Evolutionary conservation across 306 rosid species (phyloP).

Genomic region (Ormosia semicastrata): DNA sequence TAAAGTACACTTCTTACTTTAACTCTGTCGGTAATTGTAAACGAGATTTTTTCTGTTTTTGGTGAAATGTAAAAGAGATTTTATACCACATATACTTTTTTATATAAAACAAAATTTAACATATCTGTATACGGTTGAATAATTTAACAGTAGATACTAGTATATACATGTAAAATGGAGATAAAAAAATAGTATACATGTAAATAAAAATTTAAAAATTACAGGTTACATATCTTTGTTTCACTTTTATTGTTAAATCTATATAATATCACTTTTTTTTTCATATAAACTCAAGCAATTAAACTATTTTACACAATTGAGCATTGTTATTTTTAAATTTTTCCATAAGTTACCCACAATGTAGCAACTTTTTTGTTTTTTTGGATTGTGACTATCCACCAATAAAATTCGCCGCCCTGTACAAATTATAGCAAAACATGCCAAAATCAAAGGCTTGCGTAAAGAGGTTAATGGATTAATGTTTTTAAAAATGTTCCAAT

Average conservation of each 20-base stretch:
- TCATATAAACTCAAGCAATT: background rate
- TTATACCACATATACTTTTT: background rate
- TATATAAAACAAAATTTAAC: background rate
- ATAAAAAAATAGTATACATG: background rate
- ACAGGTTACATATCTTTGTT: too few species aligned
- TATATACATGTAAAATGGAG: background rate
- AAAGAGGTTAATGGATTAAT: background rate
- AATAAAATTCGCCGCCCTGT: background rate
- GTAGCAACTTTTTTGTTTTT: background rate
- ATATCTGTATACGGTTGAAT: background rate
- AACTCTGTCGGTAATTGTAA: background rate
- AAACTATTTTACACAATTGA: background rate
- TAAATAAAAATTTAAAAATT: background rate
- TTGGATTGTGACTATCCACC: background rate
- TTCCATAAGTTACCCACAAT: too few species aligned
- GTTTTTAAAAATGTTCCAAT: background rate
- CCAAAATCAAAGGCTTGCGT: slow-evolving; percentile 16
- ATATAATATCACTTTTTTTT: too few species aligned
- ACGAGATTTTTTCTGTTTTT: background rate
- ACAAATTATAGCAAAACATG: slow-evolving; percentile 13
- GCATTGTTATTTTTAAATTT: background rate
- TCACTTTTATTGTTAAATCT: too few species aligned
- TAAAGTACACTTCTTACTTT: slow-evolving; percentile 6
- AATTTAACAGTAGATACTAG: too few species aligned
- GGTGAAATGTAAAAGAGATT: background rate